Conservation (phyloP, 2,329 filamentous ascomycete genomes). For the Colletotrichum limetticola region DNA sequence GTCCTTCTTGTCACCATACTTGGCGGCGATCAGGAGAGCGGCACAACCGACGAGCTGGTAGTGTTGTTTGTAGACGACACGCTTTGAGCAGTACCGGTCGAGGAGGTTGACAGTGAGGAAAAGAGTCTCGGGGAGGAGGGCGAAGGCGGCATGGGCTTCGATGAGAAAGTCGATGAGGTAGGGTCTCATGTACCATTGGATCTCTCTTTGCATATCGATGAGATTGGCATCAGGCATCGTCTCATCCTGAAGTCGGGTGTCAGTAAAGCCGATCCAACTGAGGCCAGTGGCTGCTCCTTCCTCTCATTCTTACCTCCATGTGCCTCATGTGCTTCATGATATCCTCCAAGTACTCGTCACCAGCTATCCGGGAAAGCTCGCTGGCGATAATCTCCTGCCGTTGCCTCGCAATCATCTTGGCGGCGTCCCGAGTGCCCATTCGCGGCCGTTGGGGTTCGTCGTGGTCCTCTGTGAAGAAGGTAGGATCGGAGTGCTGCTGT, state of each 20-base stretch:
- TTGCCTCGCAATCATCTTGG: constrained; percentile 81
- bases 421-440: constrained; percentile 78
- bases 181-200: constrained; percentile 99
- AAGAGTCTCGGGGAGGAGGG: constrained; percentile 91
- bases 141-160: constrained; percentile 95
- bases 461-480: constrained; percentile 65
- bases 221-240: constrained; percentile 96
- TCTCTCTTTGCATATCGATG: constrained; percentile 99
- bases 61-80: constrained; percentile 98
- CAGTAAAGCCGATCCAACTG: not conserved
- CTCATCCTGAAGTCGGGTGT: constrained; percentile 65
- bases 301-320: constrained; percentile 78
- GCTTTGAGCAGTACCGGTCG: constrained; percentile 96
- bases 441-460: constrained; percentile 63
- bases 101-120: constrained; percentile 97
- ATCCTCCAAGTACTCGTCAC: constrained; percentile 93
- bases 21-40: constrained; percentile 93
- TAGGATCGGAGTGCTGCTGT: constrained; percentile 51
- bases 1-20: constrained; percentile 99
- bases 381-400: constrained; percentile 89
- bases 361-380: constrained; percentile 85
- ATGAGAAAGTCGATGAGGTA: constrained; percentile 98
- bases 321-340: constrained; percentile 93
- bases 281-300: not conserved
- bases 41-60: constrained; percentile 98